Evolutionary conservation across 2,329 filamentous ascomycete species (phyloP), one percentile per base, ranked within the genome.

Genomic region (Elsinoe arachidis): DNA sequence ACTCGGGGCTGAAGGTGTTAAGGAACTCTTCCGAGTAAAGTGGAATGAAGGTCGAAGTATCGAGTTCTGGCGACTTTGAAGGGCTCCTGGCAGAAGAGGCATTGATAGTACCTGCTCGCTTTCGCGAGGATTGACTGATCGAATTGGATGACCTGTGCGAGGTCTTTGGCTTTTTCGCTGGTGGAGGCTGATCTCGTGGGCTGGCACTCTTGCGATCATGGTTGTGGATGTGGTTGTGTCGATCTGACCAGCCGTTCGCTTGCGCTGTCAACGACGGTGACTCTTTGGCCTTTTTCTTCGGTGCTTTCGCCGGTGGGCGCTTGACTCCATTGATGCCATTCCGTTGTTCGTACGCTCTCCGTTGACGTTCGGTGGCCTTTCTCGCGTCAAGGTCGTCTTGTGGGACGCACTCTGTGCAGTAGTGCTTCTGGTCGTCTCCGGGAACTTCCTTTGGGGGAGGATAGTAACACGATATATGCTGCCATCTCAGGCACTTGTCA

Each of bases 401-500:
- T 21, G 39, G 41, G 21, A 47, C 38, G 76, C 93, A 99, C 65
- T 96, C 90, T 66, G 84, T 83, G 75, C 93, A 99, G 57, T 86
- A 89, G 75, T 99, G 92, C 58, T 88, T 79, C 66, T 70, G 61
- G 38, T 69, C 63, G 19, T 77, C 86, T 73, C 91, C 74, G 74
- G 87, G 51, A 60, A 63, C 47, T 80, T 78, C 88, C 79, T 71
- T 84, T 58, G 71, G 80, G 69, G 83, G 81, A 65, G 89, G 88
- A 70, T 97, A 97, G 74, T 95, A 97, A 74, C 93, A 99, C 70
- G 90, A 86, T 66, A 96, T 95, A 73, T 99, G 93, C 74, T 99
- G 93, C 93, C 93, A 99, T 52, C 90, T 93, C 70, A 96, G 88
- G 78, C 93, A 99, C 59, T 80, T 83, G 70, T 97, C 93, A 79